Percentiles rank a stretch among this genome's conserved stretches.
phyloP scores from a whole-genome alignment of 805 yeast genomes.

The Jamesozyma spencerorum region DNA sequence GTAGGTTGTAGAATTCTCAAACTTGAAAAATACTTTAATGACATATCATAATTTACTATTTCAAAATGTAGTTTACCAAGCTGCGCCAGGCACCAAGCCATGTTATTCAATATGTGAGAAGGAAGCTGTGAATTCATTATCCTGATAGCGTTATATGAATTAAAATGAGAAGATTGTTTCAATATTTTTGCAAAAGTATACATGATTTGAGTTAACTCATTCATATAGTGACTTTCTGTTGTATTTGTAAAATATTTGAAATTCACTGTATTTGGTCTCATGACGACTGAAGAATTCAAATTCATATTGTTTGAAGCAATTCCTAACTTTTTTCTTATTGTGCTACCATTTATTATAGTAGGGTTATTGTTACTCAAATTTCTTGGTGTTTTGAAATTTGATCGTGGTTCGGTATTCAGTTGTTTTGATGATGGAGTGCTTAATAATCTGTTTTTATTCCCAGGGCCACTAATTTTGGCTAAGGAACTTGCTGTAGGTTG shows the following conservation, averaged over 20 bases:
- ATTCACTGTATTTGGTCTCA: neutral
- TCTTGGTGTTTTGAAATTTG: constrained; percentile 20
- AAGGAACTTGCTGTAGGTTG: constrained; percentile 12
- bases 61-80: constrained; percentile 80
- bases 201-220: constrained; percentile 5
- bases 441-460: constrained; percentile 7
- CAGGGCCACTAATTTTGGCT: constrained; percentile 7
- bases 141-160: constrained; percentile 73
- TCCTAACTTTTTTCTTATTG: constrained; percentile 5
- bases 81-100: constrained; percentile 82
- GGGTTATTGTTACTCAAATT: constrained; percentile 2
- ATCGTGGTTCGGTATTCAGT: constrained; percentile 9
- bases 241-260: neutral
- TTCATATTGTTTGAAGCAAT: neutral
- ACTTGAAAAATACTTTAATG: constrained; percentile 52
- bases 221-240: neutral
- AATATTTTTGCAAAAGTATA: constrained; percentile 15
- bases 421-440: constrained; percentile 26
- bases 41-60: constrained; percentile 71
- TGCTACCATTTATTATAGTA: neutral
- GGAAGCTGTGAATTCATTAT: constrained; percentile 51
- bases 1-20: constrained; percentile 67
- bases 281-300: neutral
- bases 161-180: constrained; percentile 37
- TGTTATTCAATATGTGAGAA: constrained; percentile 41